phyloP scores from a whole-genome alignment of 345 rosid species.

The Populus nigra region DNA sequence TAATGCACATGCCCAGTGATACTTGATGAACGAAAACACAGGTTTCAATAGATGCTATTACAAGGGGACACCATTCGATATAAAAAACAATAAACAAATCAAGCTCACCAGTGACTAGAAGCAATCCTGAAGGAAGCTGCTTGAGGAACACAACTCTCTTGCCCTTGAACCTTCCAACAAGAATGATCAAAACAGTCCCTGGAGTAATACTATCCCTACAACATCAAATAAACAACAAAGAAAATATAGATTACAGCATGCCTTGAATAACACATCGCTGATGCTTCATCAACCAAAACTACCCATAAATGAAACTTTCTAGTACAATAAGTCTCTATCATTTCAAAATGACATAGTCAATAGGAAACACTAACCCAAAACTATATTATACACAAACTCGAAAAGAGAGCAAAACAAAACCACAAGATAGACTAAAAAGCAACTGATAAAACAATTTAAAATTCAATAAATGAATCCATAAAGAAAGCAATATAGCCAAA shows the following conservation, averaged over 20 bases:
- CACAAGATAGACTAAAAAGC: neutral
- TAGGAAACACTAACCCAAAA: neutral
- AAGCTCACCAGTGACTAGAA: conserved; percentile 68
- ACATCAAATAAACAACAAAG: neutral
- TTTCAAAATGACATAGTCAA: neutral
- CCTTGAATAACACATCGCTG: neutral
- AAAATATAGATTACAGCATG: neutral
- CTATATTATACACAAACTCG: neutral
- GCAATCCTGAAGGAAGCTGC: conserved; percentile 85
- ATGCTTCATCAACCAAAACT: neutral
- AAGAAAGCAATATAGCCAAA: neutral
- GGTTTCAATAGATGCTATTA: too few species aligned
- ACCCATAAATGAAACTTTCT: neutral
- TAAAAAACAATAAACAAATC: neutral
- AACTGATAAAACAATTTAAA: neutral
- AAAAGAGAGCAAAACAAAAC: neutral
- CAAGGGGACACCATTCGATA: neutral
- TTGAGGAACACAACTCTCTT: conserved; percentile 70
- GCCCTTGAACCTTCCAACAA: conserved; percentile 77
- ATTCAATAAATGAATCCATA: neutral
- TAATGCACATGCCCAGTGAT: neutral
- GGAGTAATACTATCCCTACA: conserved; percentile 63
- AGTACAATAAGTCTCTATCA: neutral
- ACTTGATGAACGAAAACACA: too few species aligned
- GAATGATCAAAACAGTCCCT: conserved; percentile 61